A percentile compares a stretch with the other conserved stretches of the same genome.
Evolutionary conservation across 805 yeast genomes (phyloP).

Genomic region (Candida wancherniae): DNA sequence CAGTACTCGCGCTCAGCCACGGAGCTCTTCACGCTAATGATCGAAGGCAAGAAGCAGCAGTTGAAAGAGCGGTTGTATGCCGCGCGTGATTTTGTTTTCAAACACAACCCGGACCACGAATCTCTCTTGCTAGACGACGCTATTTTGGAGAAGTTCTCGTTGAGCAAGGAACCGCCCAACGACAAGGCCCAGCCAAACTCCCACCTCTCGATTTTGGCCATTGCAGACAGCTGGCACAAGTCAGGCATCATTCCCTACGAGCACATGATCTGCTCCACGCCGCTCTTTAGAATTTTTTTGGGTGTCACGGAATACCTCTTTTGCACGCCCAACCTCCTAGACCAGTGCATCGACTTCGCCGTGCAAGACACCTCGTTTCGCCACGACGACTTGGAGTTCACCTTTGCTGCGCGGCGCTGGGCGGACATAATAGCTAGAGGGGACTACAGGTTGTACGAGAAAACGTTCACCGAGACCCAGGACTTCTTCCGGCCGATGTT

Average conservation of each 20-base stretch:
- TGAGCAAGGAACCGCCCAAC: conserved; percentile 65
- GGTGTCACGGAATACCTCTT: conserved; percentile 93
- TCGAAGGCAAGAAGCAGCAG: conserved; percentile 59
- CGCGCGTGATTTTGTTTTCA: conserved; percentile 77
- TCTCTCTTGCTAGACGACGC: conserved; percentile 71
- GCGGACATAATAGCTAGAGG: conserved; percentile 73
- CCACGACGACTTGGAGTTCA: conserved; percentile 88
- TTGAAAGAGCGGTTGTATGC: conserved; percentile 51
- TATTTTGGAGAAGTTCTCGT: conserved; percentile 71
- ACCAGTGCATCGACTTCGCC: conserved; percentile 72
- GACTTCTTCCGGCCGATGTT: conserved; percentile 81
- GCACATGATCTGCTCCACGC: conserved; percentile 95
- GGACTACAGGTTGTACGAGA: conserved; percentile 65
- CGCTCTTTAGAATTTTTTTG: conserved; percentile 80
- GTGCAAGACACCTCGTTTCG: conserved; percentile 63
- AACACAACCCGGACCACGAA: conserved; percentile 51
- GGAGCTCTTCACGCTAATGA: conserved; percentile 77
- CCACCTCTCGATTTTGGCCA: conserved; percentile 81
- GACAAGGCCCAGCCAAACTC: conserved; percentile 69
- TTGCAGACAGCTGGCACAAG: conserved; percentile 90
- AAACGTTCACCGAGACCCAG: conserved; percentile 74
- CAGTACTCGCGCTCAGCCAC: conserved; percentile 86
- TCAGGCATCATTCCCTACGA: conserved; percentile 88
- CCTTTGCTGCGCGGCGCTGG: conserved; percentile 88
- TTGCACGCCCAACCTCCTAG: conserved; percentile 78